These are phyloP conservation scores for Tricholoma sp. DNA, from an alignment of 768 basidiomycete genomes.

Conservation along the genomic window DNA sequence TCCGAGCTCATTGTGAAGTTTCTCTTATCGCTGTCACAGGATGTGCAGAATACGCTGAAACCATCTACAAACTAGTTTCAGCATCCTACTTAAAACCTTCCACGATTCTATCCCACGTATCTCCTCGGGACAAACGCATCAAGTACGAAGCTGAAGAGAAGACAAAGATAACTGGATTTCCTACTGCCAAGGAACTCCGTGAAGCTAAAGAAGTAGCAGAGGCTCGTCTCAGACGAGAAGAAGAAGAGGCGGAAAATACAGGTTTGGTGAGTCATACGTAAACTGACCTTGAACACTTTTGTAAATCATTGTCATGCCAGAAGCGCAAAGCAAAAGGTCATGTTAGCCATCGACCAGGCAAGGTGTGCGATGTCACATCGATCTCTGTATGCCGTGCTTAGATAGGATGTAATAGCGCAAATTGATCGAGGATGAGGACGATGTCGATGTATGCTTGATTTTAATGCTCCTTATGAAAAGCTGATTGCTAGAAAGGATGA, in stretches of 20 bases:
- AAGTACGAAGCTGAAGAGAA: conserved; percentile 79
- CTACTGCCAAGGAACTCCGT: conserved; percentile 74
- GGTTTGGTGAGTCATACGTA: conserved; percentile 52
- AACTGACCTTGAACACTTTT: neutral
- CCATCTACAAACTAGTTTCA: conserved; percentile 67
- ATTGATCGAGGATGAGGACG: conserved; percentile 42
- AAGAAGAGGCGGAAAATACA: conserved; percentile 68
- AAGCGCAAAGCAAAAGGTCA: conserved; percentile 59
- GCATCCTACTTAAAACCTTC: conserved; percentile 75
- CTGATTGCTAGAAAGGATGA: conserved; percentile 41
- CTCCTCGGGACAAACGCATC: conserved; percentile 76
- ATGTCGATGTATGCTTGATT: conserved; percentile 57
- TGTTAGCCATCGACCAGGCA: conserved; percentile 41
- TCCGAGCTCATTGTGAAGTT: neutral
- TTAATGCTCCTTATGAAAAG: conserved; percentile 6
- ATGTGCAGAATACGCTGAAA: conserved; percentile 48
- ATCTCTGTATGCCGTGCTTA: neutral
- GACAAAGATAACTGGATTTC: conserved; percentile 67
- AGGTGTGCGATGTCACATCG: conserved; percentile 32
- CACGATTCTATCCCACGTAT: conserved; percentile 70
- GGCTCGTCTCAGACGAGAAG: conserved; percentile 60
- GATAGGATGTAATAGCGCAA: conserved; percentile 28
- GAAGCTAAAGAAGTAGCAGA: conserved; percentile 65
- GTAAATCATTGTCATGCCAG: conserved; percentile 33
- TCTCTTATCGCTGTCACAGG: conserved; percentile 11